A percentile compares a stretch with the other conserved stretches of the same genome.
phyloP scores from a whole-genome alignment of 2,329 filamentous ascomycete species.

The Neonectria magnoliae region DNA sequence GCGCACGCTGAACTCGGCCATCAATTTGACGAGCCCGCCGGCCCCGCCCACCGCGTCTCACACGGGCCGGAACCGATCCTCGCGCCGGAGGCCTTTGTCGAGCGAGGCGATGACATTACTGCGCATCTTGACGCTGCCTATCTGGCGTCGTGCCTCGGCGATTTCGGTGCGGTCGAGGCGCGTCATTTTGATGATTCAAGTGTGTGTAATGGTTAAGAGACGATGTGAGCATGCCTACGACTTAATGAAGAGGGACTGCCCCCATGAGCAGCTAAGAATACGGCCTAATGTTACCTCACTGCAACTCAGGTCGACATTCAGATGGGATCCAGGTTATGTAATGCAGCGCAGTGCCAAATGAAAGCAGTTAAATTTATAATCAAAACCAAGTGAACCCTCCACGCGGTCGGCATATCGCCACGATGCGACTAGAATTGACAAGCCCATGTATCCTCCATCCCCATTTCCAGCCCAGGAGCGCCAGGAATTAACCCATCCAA shows the following conservation, averaged over 20 bases:
- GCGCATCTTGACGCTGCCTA: constrained; percentile 27
- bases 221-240: no score
- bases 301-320: no score
- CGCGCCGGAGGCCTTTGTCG: constrained; percentile 34
- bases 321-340: no score
- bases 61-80: constrained; percentile 29
- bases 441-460: not conserved
- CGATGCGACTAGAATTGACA: not conserved
- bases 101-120: constrained; percentile 32
- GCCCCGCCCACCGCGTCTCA: constrained; percentile 40
- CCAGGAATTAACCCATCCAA: no score
- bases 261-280: no score
- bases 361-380: no score
- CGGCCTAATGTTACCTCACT: no score
- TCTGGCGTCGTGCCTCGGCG: constrained; percentile 27
- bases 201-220: not conserved
- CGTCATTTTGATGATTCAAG: constrained; percentile 14
- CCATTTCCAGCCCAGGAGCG: not conserved
- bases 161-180: constrained; percentile 16
- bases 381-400: no score
- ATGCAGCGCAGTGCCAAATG: no score
- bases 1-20: constrained; percentile 40
- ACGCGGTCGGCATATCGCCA: no score
- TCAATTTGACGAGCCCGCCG: constrained; percentile 31
- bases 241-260: no score